Base-by-base conservation (phyloP, 2,329 filamentous ascomycete genomes). In the Chrysosporium keratinophilum region DNA sequence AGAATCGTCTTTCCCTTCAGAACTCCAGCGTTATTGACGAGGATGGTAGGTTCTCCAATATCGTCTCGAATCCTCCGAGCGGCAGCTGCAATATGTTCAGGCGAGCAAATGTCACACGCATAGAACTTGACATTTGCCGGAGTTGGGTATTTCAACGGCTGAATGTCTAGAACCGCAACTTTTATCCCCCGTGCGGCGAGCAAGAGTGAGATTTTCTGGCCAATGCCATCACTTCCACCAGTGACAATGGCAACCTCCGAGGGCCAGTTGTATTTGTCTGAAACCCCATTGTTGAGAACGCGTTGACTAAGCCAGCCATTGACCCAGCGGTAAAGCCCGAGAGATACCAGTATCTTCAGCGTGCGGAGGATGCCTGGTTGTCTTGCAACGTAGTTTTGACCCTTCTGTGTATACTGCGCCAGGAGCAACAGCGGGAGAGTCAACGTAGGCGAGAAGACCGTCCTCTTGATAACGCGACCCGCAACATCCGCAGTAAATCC, bases 181-280 rank as follows among this genome's bases (percentile, higher is more conserved):
- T 79, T 85, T 60, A 86, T 74, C 1, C 78, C 79, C 56, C 71
- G 73, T 64, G 82, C 78, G 0, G 80, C 82, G n/a, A 93, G 73
- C 51, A 83, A 66, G 58, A 76, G 74, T 12, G 85, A 84, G 2
- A 88, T 76, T 37, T 77, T 71, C 17, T 77, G 79, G 12, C 87
- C 87, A 62, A 91, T 88, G 0, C 87, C 87, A 54, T 80, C 80
- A 41, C 83, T 81, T 6, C 87, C 87, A 6, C 87, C 86, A 0
- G 87, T 90, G 17, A 90, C 76, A 42, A 89, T 72, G 2, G 87
- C 82, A 49, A 89, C 76, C 70, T 89, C 85, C 50, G 76, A 77
- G 19, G 74, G 70, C 83, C 85, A 88, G 59, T 69, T 61, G 44
- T 67, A 69, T 37, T 61, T 60, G 56, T 67, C 69, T 19, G 59